Evolutionary conservation across 2,329 filamentous ascomycete genomes (phyloP), one percentile per base, ranked within the genome.

Genomic region (Pyrenochaeta sp.): DNA sequence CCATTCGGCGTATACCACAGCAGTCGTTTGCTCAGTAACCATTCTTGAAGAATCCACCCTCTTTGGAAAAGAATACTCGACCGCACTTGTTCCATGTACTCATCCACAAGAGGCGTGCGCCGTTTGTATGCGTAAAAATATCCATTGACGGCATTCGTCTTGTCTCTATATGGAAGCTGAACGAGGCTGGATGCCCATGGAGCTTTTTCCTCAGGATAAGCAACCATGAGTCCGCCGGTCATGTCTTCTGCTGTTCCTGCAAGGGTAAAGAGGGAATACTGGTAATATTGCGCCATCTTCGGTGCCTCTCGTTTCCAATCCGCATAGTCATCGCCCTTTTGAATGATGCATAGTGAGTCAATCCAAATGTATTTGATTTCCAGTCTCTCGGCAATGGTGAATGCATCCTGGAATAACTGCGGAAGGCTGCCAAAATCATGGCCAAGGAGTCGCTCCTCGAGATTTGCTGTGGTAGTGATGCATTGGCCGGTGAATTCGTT

Each of bases 21-120:
- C 6, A 31, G 15, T 19, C 28, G 28, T 11, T 31, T 31, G 15
- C 28, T 31, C 15, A 31, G 15, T 4, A 31, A 11, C 28, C 28
- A 31, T 31, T 31, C 28, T 31, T 31, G 28, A 7, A 31, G n/a
- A 17, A 31, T 31, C 28, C 28, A 31, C 7, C 28, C 28, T 15
- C 28, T 15, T 3, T 18, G 28, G 15, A 31, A 31, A 18, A 31
- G 28, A 15, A 31, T 31, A 17, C 28, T 31, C 13, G 28, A 31
- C 14, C 28, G 14, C 13, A 31, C 28, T 18, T 31, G 28, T 3
- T 31, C 14, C 28, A 31, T 31, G 15, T 31, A 31, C 15, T 31
- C 28, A 11, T 31, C 28, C 8, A 31, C 28, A 11, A 31, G 28
- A 15, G 28, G 28, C 3, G n/a, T 17, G 15, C 28, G 28, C n/a